Percentiles rank a stretch among this genome's conserved stretches.
Conservation (phyloP, 345 rosid species). For the Geranium rotundifolium region DNA sequence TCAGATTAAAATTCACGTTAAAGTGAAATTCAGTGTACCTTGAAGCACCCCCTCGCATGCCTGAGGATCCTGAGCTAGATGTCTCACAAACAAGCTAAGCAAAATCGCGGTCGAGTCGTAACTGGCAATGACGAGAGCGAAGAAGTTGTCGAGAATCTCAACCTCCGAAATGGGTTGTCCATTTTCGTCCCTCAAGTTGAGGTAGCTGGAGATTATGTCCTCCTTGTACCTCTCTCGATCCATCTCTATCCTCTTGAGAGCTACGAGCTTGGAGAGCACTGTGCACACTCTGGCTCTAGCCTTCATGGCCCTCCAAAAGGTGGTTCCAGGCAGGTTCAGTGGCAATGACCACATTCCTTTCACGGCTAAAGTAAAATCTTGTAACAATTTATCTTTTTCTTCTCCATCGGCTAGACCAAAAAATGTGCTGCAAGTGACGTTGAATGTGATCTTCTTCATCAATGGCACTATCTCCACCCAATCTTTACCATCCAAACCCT, state of each 20-base stretch:
- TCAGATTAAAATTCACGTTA: no score
- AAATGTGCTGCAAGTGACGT: background rate
- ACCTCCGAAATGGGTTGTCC: constrained; percentile 12
- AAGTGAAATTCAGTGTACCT: no score
- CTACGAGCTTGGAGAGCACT: background rate
- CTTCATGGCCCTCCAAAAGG: constrained; percentile 5
- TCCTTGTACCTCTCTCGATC: background rate
- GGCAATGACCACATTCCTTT: background rate
- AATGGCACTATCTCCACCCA: background rate
- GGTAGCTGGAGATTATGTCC: constrained; percentile 6
- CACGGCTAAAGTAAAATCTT: background rate
- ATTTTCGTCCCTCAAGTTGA: constrained; percentile 14
- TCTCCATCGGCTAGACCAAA: background rate
- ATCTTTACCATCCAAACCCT: background rate
- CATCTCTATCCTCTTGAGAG: background rate
- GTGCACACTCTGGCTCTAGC: background rate
- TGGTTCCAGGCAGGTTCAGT: constrained; percentile 4
- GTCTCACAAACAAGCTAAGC: constrained; percentile 5
- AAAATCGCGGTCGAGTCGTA: constrained; percentile 11
- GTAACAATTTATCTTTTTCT: background rate
- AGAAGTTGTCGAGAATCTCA: constrained; percentile 9
- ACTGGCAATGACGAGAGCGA: constrained; percentile 13
- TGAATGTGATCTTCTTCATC: background rate
- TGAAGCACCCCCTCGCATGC: constrained; percentile 7
- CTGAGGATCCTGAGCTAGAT: constrained; percentile 4